phyloP scores from a whole-genome alignment of 75 land plant genomes.

The Selaginella moellendorffii region DNA sequence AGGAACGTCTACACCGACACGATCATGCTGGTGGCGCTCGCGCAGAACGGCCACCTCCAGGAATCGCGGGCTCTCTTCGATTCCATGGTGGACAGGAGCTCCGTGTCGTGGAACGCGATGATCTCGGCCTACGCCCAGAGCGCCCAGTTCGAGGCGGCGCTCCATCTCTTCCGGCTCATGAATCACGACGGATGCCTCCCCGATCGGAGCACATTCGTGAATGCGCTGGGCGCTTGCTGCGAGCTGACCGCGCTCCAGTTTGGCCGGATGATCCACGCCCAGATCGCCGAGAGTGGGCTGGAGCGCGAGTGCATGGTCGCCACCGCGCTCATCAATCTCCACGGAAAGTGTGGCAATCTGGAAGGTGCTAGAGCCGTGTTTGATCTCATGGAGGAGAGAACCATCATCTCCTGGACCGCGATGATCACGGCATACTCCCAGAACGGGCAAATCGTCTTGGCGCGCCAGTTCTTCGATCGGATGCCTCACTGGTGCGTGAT shows the following conservation, averaged over 20 bases:
- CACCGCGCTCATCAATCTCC: not conserved
- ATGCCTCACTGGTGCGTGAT: not conserved
- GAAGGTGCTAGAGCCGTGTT: conserved; percentile 6
- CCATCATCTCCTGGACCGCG: conserved; percentile 15
- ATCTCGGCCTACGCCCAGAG: conserved; percentile 27
- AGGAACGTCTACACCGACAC: not conserved
- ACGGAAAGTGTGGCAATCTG: not conserved
- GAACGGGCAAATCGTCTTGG: conserved; percentile 13
- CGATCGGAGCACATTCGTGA: conserved; percentile 26
- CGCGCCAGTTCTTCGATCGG: not conserved
- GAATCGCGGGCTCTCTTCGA: conserved; percentile 17
- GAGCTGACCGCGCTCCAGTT: not conserved
- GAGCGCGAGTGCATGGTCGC: not conserved
- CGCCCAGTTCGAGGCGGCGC: conserved; percentile 20
- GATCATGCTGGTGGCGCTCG: not conserved
- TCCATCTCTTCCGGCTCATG: conserved; percentile 23
- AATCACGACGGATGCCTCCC: conserved; percentile 24
- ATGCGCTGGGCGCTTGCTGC: conserved; percentile 6
- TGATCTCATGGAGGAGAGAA: conserved; percentile 10
- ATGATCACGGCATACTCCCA: conserved; percentile 13
- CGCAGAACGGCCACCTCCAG: not conserved
- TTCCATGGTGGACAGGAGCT: conserved; percentile 18
- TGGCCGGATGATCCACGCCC: conserved; percentile 10
- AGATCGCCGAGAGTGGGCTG: conserved; percentile 10
- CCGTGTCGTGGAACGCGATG: conserved; percentile 37